These are phyloP conservation scores for Diaporthe velutina DNA, from an alignment of 2,329 filamentous ascomycete species.

Conservation along the genomic window DNA sequence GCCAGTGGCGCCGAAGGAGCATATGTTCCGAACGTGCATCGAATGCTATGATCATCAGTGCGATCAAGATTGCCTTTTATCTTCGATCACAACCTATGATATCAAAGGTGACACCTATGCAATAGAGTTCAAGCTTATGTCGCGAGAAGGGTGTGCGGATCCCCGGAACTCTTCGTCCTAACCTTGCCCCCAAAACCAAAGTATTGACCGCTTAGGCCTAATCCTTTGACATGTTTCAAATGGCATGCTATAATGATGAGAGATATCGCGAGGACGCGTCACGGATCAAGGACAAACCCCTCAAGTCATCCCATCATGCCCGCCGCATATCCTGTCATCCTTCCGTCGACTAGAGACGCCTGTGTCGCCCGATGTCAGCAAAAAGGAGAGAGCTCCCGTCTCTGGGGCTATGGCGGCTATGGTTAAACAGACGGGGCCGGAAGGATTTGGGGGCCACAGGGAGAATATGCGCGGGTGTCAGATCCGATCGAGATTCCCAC, in stretches of 20 bases:
- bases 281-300: not conserved
- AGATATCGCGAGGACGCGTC: too few relatives aligned
- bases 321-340: not conserved
- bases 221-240: not conserved
- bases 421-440: not conserved
- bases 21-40: not conserved
- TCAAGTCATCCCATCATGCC: not conserved
- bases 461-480: not conserved
- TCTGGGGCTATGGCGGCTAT: slow-evolving; percentile 4
- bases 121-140: not conserved
- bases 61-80: not conserved
- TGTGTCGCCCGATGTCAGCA: not conserved
- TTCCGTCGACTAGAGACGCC: not conserved
- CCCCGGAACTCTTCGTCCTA: not conserved
- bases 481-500: slow-evolving; percentile 26
- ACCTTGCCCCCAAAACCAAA: not conserved
- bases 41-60: not conserved
- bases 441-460: not conserved
- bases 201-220: not conserved
- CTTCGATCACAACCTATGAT: not conserved
- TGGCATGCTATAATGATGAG: not conserved
- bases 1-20: not conserved
- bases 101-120: not conserved
- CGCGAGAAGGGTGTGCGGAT: not conserved
- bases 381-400: not conserved